These are phyloP conservation scores for Serendipita sp. DNA, from an alignment of 768 basidiomycete species.

Conservation along the genomic window DNA sequence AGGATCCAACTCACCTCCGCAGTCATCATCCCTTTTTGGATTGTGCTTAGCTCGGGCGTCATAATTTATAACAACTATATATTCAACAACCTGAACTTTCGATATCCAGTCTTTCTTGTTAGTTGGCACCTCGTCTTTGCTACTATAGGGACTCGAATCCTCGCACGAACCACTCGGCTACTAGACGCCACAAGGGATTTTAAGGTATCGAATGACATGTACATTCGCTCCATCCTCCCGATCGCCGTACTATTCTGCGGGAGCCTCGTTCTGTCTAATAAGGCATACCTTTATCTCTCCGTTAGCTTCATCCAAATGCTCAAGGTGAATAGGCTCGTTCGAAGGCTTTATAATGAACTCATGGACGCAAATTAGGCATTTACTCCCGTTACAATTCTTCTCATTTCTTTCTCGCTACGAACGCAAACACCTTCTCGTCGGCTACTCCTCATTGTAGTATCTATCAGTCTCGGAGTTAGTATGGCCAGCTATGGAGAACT, in stretches of 20 bases:
- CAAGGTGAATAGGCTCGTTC: constrained; percentile 35
- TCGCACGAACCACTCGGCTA: constrained; percentile 66
- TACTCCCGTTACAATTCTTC: constrained; percentile 72
- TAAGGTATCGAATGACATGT: constrained; percentile 63
- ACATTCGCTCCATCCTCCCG: constrained; percentile 73
- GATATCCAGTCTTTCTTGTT: constrained; percentile 83
- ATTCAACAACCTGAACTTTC: constrained; percentile 70
- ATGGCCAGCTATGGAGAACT: constrained; percentile 83
- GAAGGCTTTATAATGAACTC: neutral
- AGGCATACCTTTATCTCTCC: constrained; percentile 79
- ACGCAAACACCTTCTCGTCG: constrained; percentile 76
- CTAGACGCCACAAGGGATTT: constrained; percentile 68
- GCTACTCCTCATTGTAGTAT: constrained; percentile 66
- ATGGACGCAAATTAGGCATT: constrained; percentile 49
- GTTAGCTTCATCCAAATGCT: constrained; percentile 97
- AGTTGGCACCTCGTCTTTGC: constrained; percentile 65
- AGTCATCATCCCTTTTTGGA: constrained; percentile 84
- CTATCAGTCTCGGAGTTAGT: constrained; percentile 84
- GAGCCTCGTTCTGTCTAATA: constrained; percentile 80
- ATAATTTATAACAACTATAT: constrained; percentile 94
- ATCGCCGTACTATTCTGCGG: constrained; percentile 90
- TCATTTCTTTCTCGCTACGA: constrained; percentile 84
- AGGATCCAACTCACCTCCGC: constrained; percentile 26
- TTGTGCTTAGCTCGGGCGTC: constrained; percentile 70
- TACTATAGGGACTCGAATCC: constrained; percentile 72